Evolutionary conservation across 179 eudicot genomes (phyloP).

Genomic region (Beta corolliflora): DNA sequence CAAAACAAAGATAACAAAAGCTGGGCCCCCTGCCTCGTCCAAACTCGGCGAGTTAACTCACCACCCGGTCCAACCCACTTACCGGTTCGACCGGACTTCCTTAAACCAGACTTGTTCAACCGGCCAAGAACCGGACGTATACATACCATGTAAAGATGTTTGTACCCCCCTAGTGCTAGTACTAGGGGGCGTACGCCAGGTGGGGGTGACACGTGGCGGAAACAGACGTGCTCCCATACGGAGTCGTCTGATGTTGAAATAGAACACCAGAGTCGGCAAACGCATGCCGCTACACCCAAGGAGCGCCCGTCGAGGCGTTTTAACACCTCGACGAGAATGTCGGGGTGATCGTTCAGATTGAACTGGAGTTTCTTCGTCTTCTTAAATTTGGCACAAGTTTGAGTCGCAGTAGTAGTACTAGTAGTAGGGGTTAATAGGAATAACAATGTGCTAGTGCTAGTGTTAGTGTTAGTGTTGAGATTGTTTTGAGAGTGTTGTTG

Average conservation of each 20-base stretch:
- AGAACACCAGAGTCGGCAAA: slow-evolving; percentile 60
- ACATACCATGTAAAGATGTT: slow-evolving; percentile 64
- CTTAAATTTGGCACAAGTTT: too few species aligned
- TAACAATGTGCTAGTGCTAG: neutral
- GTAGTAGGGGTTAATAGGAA: too few species aligned
- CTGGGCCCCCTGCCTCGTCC: slow-evolving; percentile 67
- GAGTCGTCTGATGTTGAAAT: slow-evolving; percentile 48
- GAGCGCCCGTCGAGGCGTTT: slow-evolving; percentile 64
- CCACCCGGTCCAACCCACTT: neutral
- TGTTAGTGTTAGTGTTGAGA: too few species aligned
- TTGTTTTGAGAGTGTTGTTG: too few species aligned
- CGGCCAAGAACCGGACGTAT: slow-evolving; percentile 54
- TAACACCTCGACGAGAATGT: slow-evolving; percentile 57
- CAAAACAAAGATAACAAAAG: slow-evolving; percentile 67
- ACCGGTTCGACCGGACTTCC: neutral
- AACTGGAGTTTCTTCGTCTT: slow-evolving; percentile 18
- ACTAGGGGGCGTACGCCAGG: slow-evolving; percentile 48
- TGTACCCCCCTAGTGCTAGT: slow-evolving; percentile 68
- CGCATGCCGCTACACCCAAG: slow-evolving; percentile 57
- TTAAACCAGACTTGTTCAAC: slow-evolving; percentile 14
- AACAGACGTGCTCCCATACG: slow-evolving; percentile 78
- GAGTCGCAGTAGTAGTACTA: too few species aligned
- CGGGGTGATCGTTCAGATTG: slow-evolving; percentile 58
- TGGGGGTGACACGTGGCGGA: slow-evolving; percentile 61
- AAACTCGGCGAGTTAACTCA: slow-evolving; percentile 38